phyloP scores from a whole-genome alignment of 805 yeast species.

The Starmerella apis region DNA sequence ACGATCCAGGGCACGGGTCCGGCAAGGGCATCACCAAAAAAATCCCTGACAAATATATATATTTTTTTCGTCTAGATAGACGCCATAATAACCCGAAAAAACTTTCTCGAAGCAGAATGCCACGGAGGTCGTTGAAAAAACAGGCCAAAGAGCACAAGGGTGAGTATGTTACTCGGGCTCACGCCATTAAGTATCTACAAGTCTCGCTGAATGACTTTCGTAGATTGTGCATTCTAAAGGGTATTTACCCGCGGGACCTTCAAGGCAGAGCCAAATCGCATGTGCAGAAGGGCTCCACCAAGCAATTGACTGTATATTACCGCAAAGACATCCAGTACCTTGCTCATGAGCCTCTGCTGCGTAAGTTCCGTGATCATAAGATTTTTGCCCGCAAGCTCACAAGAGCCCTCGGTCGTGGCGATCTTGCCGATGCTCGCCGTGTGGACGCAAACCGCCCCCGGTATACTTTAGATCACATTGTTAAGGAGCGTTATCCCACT shows the following conservation, averaged over 20 bases:
- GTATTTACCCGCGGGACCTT: conserved; percentile 73
- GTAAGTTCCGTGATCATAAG: conserved; percentile 89
- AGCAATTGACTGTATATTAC: conserved; percentile 89
- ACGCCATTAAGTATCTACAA: conserved; percentile 84
- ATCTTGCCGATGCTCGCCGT: conserved; percentile 75
- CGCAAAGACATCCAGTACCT: conserved; percentile 88
- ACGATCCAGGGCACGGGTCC: not conserved
- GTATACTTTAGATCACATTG: conserved; percentile 78
- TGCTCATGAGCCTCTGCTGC: conserved; percentile 86
- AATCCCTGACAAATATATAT: conserved; percentile 5
- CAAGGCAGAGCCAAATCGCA: conserved; percentile 92
- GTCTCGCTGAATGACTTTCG: conserved; percentile 87
- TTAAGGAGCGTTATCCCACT: conserved; percentile 92
- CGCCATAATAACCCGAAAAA: not conserved
- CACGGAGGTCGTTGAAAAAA: conserved; percentile 3
- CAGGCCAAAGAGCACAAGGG: conserved; percentile 16
- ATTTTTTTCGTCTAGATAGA: conserved; percentile 2
- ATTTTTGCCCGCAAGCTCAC: conserved; percentile 84
- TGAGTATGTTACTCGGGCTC: conserved; percentile 77
- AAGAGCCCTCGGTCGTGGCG: conserved; percentile 84
- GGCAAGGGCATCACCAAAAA: not conserved
- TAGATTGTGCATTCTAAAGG: conserved; percentile 93
- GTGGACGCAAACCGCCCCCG: conserved; percentile 71
- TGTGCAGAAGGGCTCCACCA: conserved; percentile 96
- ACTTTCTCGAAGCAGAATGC: not conserved